phyloP scores from a whole-genome alignment of 2,329 filamentous ascomycete species.

The Trichoderma lentiforme region DNA sequence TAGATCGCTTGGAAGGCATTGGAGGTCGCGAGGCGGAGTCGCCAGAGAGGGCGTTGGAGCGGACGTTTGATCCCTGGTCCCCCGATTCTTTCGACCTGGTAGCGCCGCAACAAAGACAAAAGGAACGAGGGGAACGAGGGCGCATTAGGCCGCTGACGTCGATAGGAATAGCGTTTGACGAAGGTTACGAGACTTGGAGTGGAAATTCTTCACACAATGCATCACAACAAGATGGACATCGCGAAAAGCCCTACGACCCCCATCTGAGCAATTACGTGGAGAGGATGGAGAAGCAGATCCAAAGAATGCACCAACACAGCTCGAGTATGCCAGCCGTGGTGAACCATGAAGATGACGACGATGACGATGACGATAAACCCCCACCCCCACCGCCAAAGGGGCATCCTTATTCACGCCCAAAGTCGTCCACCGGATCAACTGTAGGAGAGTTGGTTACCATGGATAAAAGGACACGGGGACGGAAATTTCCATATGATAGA shows the following conservation, averaged over 20 bases:
- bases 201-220: slow-evolving; percentile 51
- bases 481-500: slow-evolving; percentile 78
- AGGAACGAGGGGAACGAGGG: slow-evolving; percentile 27
- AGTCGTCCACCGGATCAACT: slow-evolving; percentile 57
- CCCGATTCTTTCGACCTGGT: slow-evolving; percentile 75
- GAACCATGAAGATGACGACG: slow-evolving; percentile 45
- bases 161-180: slow-evolving; percentile 64
- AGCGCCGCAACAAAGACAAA: slow-evolving; percentile 26
- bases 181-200: slow-evolving; percentile 59
- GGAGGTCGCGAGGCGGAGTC: slow-evolving; percentile 55
- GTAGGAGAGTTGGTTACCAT: slow-evolving; percentile 41
- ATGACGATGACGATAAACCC: slow-evolving; percentile 51
- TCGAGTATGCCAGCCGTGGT: slow-evolving; percentile 37
- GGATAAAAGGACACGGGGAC: slow-evolving; percentile 53
- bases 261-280: slow-evolving; percentile 84
- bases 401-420: slow-evolving; percentile 50
- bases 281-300: slow-evolving; percentile 82
- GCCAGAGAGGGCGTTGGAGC: slow-evolving; percentile 54
- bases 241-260: slow-evolving; percentile 54
- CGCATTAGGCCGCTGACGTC: slow-evolving; percentile 62
- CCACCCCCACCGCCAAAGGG: slow-evolving; percentile 63
- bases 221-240: slow-evolving; percentile 39
- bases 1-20: slow-evolving; percentile 68
- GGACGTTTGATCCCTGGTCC: slow-evolving; percentile 75
- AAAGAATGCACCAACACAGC: slow-evolving; percentile 64